Evolutionary conservation across 768 basidiomycete genomes (phyloP).

Genomic region (Boletus huronensis): DNA sequence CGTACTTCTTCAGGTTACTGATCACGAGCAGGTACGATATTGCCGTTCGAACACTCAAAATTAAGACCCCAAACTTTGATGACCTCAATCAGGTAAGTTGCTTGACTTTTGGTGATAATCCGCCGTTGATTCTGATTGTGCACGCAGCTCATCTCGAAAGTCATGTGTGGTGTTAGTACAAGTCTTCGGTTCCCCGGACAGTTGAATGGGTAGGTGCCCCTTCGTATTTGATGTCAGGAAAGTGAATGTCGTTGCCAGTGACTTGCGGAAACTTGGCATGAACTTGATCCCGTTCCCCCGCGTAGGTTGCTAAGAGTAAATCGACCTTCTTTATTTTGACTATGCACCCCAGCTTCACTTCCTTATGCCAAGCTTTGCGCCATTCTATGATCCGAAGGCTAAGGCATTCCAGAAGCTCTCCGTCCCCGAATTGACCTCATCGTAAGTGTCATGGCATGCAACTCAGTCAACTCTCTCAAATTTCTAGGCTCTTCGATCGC

Average conservation of each 20-base stretch:
- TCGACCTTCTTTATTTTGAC: background rate
- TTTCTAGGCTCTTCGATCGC: conserved; percentile 68
- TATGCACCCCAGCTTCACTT: conserved; percentile 73
- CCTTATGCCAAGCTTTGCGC: conserved; percentile 93
- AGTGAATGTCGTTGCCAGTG: conserved; percentile 39
- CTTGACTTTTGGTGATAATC: background rate
- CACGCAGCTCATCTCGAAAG: conserved; percentile 68
- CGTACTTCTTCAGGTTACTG: background rate
- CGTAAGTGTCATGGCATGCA: conserved; percentile 43
- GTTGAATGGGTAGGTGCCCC: conserved; percentile 66
- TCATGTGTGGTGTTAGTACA: conserved; percentile 94
- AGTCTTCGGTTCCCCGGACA: conserved; percentile 93
- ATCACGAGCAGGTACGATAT: conserved; percentile 61
- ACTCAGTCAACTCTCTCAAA: background rate
- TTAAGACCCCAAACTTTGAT: conserved; percentile 58
- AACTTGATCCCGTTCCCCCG: conserved; percentile 97
- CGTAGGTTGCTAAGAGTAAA: conserved; percentile 38
- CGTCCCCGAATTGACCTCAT: conserved; percentile 67
- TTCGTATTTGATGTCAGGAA: background rate
- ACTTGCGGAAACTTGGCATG: conserved; percentile 86
- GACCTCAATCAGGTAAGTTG: conserved; percentile 64
- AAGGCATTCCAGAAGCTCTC: conserved; percentile 57
- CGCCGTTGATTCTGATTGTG: background rate
- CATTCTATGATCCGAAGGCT: conserved; percentile 69
- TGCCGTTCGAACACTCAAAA: conserved; percentile 59